phyloP scores from a whole-genome alignment of 441 rosid species.

The Brassica balearica region DNA sequence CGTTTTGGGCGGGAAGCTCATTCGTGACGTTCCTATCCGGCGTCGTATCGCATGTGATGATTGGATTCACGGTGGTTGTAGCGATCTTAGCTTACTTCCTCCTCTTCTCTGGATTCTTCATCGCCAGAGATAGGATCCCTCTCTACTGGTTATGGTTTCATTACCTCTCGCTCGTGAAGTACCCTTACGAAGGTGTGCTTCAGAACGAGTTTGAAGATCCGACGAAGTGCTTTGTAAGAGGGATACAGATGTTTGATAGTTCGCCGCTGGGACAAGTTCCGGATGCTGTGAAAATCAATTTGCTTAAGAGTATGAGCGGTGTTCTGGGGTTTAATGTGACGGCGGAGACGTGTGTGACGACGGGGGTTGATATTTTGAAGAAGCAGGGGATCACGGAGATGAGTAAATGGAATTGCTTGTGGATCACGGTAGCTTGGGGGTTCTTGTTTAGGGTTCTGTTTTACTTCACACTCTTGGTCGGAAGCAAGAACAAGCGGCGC shows the following conservation, averaged over 20 bases:
- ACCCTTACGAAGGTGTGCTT: conserved; percentile 77
- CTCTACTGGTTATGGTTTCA: conserved; percentile 93
- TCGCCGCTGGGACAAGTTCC: conserved; percentile 67
- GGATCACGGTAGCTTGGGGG: conserved; percentile 86
- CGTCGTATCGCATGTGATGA: conserved; percentile 78
- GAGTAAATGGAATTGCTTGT: conserved; percentile 77
- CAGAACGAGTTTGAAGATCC: conserved; percentile 77
- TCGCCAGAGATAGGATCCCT: conserved; percentile 74
- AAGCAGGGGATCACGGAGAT: conserved; percentile 70
- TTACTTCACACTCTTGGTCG: conserved; percentile 64
- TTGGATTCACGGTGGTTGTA: conserved; percentile 81
- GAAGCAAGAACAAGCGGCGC: conserved; percentile 72
- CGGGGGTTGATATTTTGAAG: conserved; percentile 60
- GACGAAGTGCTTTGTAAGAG: conserved; percentile 65
- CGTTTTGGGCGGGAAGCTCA: conserved; percentile 87
- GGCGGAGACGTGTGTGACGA: conserved; percentile 69
- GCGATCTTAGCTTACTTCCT: conserved; percentile 85
- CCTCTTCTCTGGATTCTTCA: conserved; percentile 91
- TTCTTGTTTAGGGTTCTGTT: conserved; percentile 77
- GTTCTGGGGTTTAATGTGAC: conserved; percentile 65
- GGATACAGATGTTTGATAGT: conserved; percentile 77
- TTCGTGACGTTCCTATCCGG: conserved; percentile 88
- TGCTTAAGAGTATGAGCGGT: conserved; percentile 60
- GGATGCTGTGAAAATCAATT: conserved; percentile 49
- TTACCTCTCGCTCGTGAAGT: conserved; percentile 82